A percentile compares a stretch with the other conserved stretches of the same genome.
These are phyloP conservation scores for Murraya paniculata DNA, from an alignment of 345 rosid species.

Conservation along the genomic window DNA sequence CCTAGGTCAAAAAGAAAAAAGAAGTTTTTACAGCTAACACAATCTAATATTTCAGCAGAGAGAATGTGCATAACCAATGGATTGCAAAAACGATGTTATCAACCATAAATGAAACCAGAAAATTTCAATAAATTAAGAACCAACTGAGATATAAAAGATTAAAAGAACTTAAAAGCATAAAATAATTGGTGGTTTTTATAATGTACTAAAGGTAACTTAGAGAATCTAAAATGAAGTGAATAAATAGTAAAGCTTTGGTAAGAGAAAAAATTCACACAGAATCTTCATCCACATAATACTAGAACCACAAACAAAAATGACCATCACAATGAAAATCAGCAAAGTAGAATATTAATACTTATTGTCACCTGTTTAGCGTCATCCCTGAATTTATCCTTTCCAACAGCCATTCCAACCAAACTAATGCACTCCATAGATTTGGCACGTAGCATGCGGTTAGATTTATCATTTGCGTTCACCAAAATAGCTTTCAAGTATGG, in stretches of 20 bases:
- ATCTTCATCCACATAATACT: not conserved
- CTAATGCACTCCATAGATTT: constrained; percentile 81
- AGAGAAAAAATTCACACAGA: not conserved
- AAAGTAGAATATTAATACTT: not conserved
- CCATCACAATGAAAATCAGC: not conserved
- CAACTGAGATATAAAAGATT: not conserved
- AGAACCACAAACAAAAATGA: not conserved
- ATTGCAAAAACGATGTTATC: not conserved
- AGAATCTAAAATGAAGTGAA: not conserved
- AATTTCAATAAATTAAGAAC: not conserved
- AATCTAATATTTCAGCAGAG: not conserved
- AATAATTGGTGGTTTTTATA: not conserved
- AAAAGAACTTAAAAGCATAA: not conserved
- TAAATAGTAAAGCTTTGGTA: not conserved
- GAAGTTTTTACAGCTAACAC: not conserved
- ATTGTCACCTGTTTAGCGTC: constrained; percentile 65
- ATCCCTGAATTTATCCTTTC: constrained; percentile 63
- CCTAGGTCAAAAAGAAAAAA: not conserved
- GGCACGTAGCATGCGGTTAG: constrained; percentile 75
- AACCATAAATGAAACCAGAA: not conserved
- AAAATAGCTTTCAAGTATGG: constrained; percentile 55
- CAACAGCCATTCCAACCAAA: constrained; percentile 81
- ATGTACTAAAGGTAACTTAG: not conserved
- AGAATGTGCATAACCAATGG: not conserved
- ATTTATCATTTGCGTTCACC: constrained; percentile 55